Evolutionary conservation across 306 rosid genomes (phyloP).

Genomic region (Astragalus glycyphyllos): DNA sequence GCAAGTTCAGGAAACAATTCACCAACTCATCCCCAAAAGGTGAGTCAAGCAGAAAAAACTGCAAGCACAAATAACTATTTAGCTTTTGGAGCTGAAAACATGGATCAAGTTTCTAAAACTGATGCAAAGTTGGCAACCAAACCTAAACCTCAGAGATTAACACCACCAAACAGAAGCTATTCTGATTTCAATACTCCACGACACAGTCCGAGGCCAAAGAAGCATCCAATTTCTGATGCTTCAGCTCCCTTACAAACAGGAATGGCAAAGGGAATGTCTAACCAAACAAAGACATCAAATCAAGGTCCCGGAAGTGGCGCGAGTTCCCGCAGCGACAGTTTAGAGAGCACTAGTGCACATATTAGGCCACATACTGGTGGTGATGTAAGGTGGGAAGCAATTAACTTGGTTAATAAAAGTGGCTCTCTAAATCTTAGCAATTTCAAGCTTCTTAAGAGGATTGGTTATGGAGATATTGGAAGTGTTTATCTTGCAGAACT

Average conservation of each 20-base stretch:
- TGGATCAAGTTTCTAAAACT: constrained; percentile 47
- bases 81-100: constrained; percentile 36
- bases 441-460: constrained; percentile 83
- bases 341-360: constrained; percentile 66
- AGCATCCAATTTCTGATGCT: constrained; percentile 46
- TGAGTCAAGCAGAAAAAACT: constrained; percentile 38
- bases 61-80: constrained; percentile 36
- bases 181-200: constrained; percentile 39
- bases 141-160: constrained; percentile 40
- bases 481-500: constrained; percentile 84
- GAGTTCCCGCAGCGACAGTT: constrained; percentile 69
- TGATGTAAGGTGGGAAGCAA: constrained; percentile 83
- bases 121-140: constrained; percentile 34
- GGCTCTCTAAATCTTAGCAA: constrained; percentile 62
- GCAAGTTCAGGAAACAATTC: constrained; percentile 46
- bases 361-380: constrained; percentile 92
- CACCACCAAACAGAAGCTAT: constrained; percentile 34
- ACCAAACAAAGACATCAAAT: constrained; percentile 41
- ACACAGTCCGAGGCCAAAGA: constrained; percentile 48
- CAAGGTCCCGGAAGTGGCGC: constrained; percentile 47
- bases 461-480: constrained; percentile 90
- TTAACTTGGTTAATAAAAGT: constrained; percentile 60
- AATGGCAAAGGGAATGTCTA: constrained; percentile 39
- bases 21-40: constrained; percentile 31
- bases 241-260: constrained; percentile 30